Conservation (phyloP, 2,329 filamentous ascomycete genomes). For the Zasmidium angulare region DNA sequence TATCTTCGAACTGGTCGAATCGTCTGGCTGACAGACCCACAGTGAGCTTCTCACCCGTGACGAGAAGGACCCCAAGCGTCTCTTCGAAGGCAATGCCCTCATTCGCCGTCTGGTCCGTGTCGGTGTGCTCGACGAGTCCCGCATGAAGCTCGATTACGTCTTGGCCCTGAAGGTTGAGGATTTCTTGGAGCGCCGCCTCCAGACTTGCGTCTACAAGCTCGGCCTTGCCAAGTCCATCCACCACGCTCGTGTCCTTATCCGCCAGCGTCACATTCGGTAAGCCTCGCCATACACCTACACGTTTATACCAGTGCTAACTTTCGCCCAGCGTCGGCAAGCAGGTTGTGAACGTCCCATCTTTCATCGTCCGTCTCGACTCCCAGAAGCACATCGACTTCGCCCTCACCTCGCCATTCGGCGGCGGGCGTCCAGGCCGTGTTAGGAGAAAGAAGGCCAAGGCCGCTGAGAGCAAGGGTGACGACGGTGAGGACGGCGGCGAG, state of each 20-base stretch:
- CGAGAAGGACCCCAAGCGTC: constrained; percentile 99
- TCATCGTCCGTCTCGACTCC: constrained; percentile 99
- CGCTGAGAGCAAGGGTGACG: constrained; percentile 79
- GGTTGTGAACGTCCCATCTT: constrained; percentile 99
- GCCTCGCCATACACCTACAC: constrained; percentile 19
- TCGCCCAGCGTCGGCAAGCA: constrained; percentile 86
- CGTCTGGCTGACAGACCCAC: constrained; percentile 25
- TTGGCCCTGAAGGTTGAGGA: constrained; percentile 98
- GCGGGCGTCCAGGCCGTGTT: constrained; percentile 94
- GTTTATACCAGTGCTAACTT: constrained; percentile 23
- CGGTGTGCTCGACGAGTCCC: constrained; percentile 99
- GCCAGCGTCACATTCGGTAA: constrained; percentile 94
- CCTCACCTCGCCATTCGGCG: constrained; percentile 94
- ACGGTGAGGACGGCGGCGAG: constrained; percentile 85
- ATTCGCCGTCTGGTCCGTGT: constrained; percentile 99
- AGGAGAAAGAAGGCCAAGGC: constrained; percentile 99
- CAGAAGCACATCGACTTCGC: constrained; percentile 99
- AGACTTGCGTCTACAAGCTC: constrained; percentile 99
- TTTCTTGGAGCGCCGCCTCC: constrained; percentile 99
- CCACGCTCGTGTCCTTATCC: constrained; percentile 99
- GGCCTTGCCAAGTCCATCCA: constrained; percentile 99
- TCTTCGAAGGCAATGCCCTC: constrained; percentile 99
- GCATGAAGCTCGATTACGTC: constrained; percentile 99
- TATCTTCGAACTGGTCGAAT: constrained; percentile 12
- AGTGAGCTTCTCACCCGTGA: constrained; percentile 99